Conservation (phyloP, 805 yeast genomes). For the Candida caryicola region DNA sequence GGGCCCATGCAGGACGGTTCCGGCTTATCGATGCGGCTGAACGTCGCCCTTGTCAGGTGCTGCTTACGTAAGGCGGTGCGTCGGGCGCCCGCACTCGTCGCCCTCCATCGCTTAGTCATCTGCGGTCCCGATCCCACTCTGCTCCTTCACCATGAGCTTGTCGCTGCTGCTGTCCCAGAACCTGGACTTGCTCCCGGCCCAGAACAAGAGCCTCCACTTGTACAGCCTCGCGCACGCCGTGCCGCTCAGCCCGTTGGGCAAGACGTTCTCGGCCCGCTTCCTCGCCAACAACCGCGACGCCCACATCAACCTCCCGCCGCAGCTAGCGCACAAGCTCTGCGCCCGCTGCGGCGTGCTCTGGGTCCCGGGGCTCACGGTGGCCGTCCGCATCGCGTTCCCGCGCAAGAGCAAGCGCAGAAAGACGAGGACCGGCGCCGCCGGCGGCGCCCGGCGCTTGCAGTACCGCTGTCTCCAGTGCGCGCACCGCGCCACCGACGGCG, state of each 20-base stretch:
- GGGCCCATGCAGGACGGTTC: no score
- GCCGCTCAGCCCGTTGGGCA: constrained; percentile 25
- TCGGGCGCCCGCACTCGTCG: no score
- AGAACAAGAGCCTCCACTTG: constrained; percentile 25
- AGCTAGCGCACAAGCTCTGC: constrained; percentile 26
- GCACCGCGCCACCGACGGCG: constrained; percentile 8
- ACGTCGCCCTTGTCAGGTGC: not conserved
- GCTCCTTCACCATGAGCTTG: no score
- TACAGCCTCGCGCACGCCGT: constrained; percentile 29
- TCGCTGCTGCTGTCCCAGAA: not conserved
- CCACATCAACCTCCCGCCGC: constrained; percentile 27
- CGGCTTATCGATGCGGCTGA: not conserved
- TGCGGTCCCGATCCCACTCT: no score
- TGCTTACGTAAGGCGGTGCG: constrained; percentile 2
- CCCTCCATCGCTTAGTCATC: no score
- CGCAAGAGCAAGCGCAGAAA: constrained; percentile 6
- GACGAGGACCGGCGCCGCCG: constrained; percentile 2
- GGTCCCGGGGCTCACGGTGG: constrained; percentile 35
- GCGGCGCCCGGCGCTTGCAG: constrained; percentile 11
- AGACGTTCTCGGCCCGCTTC: constrained; percentile 22
- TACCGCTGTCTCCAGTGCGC: constrained; percentile 20
- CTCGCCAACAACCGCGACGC: constrained; percentile 20
- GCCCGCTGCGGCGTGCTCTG: constrained; percentile 27
- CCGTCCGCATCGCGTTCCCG: constrained; percentile 19
- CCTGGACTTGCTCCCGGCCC: constrained; percentile 1